Base-by-base conservation (phyloP, 768 basidiomycete species). In the Leccinum variicolor region DNA sequence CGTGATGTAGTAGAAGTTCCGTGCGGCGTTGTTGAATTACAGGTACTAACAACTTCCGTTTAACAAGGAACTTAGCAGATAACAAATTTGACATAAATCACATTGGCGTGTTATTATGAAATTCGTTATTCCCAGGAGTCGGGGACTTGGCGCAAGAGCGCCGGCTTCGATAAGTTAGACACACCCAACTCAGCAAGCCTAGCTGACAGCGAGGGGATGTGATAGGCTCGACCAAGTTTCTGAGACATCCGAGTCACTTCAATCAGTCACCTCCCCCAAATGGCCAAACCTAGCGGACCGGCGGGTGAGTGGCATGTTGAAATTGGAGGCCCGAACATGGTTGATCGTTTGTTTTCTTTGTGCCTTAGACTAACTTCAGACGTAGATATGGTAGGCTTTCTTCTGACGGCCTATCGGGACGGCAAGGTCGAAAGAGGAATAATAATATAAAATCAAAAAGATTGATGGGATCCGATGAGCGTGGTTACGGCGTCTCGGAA, bases 401-500 rank as follows among this genome's bases (percentile, higher is more conserved):
- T 43, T 43, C 19, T 43, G 9, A n/a, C 11, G 10, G 10, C 5
- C 39, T 41, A 19, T 43, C 41, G 3, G 5, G 2, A 43, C 19
- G 11, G 10, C 19, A 43, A 43, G 41, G n/a, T 43, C 41, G 41
- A 43, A 43, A 19, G 41, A 19, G 19, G 41, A 43, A 19, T 19
- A 10, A n/a, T 41, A 10, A 39, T 39, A 10, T n/a, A n/a, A 39
- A 39, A 41, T 19, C 39, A n/a, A 41, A 5, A 41, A 36, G 36
- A 17, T 36, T 17, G 17, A 17, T 17, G 1, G 85, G 77, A 31
- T 98, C 96, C n/a, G n/a, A n/a, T n/a, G 66, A 98, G 98, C 72
- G 98, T 98, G 19, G 89, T 82, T 52, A 98, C 74, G 33, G n/a
- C 9, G 98, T 31, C 29, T 11, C 29, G 78, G 29, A 90, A 82